These are phyloP conservation scores for Fusarium nematophilum DNA, from an alignment of 2,329 filamentous ascomycete genomes.

Conservation along the genomic window DNA sequence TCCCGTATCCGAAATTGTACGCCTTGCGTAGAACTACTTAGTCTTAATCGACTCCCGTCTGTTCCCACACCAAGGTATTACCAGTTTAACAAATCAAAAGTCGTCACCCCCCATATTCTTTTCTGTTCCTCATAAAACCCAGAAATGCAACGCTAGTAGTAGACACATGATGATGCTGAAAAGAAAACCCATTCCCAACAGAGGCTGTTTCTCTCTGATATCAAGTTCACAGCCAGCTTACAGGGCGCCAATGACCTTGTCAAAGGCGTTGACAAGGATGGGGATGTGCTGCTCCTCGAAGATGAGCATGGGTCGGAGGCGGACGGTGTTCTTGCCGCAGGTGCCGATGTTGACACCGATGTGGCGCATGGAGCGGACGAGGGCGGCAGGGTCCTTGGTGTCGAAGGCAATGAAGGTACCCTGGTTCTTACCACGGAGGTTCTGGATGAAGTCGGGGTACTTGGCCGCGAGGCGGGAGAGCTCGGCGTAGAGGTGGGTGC, in stretches of 20 bases:
- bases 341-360: conserved; percentile 83
- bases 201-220: too few relatives aligned
- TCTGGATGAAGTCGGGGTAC: conserved; percentile 77
- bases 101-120: conserved; percentile 27
- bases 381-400: conserved; percentile 73
- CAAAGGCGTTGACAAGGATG: conserved; percentile 43
- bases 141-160: conserved; percentile 43
- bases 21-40: conserved; percentile 37
- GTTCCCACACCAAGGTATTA: conserved; percentile 37
- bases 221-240: conserved; percentile 33
- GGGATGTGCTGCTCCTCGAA: conserved; percentile 77
- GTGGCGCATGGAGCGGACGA: conserved; percentile 77
- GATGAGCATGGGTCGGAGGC: conserved; percentile 83
- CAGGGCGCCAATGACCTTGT: conserved; percentile 44
- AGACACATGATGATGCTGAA: conserved; percentile 39
- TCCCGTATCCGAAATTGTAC: conserved; percentile 36
- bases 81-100: conserved; percentile 24
- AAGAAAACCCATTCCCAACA: conserved; percentile 26
- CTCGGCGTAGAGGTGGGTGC: conserved; percentile 74
- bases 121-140: conserved; percentile 24
- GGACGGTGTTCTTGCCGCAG: conserved; percentile 75
- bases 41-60: conserved; percentile 36
- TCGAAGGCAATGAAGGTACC: conserved; percentile 87
- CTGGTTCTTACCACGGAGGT: conserved; percentile 81
- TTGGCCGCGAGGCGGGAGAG: conserved; percentile 71